Base-by-base conservation (phyloP, 371 early-diverging fungal genomes). In the Mortierella sp. region DNA sequence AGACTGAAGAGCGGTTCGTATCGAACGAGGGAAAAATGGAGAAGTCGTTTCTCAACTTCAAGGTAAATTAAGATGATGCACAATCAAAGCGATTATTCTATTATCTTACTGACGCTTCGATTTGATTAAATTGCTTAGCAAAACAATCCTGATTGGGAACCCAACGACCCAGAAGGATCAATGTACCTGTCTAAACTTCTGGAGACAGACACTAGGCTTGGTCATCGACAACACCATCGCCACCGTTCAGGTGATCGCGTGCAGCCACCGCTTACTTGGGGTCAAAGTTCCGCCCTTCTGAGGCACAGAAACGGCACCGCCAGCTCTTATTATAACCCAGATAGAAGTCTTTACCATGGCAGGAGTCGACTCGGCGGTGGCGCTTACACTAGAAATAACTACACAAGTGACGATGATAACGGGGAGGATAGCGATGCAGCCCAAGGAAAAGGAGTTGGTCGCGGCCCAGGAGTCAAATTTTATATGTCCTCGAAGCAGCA, bases 11-110 rank as follows among this genome's bases (percentile, higher is more conserved):
- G 11, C 88, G 93, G 39, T 87, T 87, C 69, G 68, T 91, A 18
- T 94, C 96, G 9, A 94, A 95, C 49, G 90, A 96, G 58, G 97
- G 96, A 43, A 99, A 99, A 84, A 97, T 99, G 98, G 98, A 98
- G 81, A 94, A 94, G 85, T 96, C 96, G 16, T 95, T 99, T 73
- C 58, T 99, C 66, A 95, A 94, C 68, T 99, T 99, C 84, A 97
- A 98, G 88, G 95, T 51, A 51, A 51, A 45, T 16, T 94, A 75
- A 83, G 12, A 9, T 14, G 8, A 14, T 26, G 16, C 4, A 39
- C 51, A n/a, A 11, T 43, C 11, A n/a, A 45, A 51, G n/a, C 5
- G 5, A 5, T 22, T 51, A 51, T n/a, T 51, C 18, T n/a, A n/a
- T n/a, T n/a, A 51, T 5, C 51, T 51, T n/a, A 51, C n/a, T 51